Percentiles rank a stretch among this genome's conserved stretches.
These are phyloP conservation scores for Maudiozyma bulderi DNA, from an alignment of 805 yeast species.

Conservation along the genomic window DNA sequence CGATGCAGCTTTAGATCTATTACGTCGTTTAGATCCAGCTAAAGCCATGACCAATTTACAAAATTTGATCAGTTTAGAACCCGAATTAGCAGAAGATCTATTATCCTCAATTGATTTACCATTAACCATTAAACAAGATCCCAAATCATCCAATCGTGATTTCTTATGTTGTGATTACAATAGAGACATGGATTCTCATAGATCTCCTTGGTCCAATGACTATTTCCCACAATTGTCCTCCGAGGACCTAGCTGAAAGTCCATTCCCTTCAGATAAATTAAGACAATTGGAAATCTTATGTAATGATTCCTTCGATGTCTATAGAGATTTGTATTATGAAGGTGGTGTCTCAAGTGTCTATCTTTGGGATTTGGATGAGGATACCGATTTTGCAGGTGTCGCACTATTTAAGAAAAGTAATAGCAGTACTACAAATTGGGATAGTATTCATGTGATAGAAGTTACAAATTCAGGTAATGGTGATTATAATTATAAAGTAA, in stretches of 20 bases:
- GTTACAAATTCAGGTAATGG: constrained; percentile 35
- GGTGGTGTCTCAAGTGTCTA: constrained; percentile 88
- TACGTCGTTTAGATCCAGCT: constrained; percentile 67
- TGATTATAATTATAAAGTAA: constrained; percentile 52
- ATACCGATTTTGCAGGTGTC: constrained; percentile 72
- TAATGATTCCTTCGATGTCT: constrained; percentile 84
- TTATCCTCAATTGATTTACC: constrained; percentile 85
- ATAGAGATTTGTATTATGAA: constrained; percentile 88
- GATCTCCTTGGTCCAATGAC: constrained; percentile 84
- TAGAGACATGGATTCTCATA: constrained; percentile 83
- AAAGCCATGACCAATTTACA: constrained; percentile 38
- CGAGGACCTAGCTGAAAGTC: constrained; percentile 57
- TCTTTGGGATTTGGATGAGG: constrained; percentile 77
- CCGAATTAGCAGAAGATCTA: constrained; percentile 77
- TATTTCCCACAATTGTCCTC: constrained; percentile 35
- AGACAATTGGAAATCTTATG: constrained; percentile 71
- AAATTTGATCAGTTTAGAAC: constrained; percentile 39
- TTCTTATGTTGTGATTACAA: constrained; percentile 88
- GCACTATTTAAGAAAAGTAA: constrained; percentile 63
- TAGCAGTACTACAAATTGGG: constrained; percentile 58
- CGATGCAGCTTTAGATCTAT: constrained; percentile 71
- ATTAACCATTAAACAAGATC: constrained; percentile 30
- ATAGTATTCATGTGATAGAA: constrained; percentile 88
- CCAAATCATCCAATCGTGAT: constrained; percentile 39
- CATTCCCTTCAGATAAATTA: constrained; percentile 57